These are phyloP conservation scores for Pythium utonaiense DNA, from an alignment of 352 stramenopile species.

Conservation along the genomic window DNA sequence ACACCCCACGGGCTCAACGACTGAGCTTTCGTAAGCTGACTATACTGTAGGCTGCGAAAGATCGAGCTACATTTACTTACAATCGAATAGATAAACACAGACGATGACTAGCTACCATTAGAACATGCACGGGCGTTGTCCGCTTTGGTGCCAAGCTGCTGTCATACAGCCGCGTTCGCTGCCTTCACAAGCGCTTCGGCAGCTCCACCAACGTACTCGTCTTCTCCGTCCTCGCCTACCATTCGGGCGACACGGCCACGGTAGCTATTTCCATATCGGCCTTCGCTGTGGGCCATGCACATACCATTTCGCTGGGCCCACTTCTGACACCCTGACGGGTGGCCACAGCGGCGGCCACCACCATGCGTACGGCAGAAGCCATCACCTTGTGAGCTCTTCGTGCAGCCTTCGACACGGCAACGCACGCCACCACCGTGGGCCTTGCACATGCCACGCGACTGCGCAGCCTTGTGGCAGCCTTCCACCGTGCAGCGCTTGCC, in stretches of 20 bases:
- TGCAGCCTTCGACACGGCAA: constrained; percentile 79
- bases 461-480: constrained; percentile 71
- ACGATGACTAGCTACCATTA: background rate
- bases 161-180: constrained; percentile 11
- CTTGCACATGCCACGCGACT: constrained; percentile 84
- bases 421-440: constrained; percentile 75
- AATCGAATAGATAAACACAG: constrained; percentile 1
- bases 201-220: constrained; percentile 3
- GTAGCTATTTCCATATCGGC: constrained; percentile 81
- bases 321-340: constrained; percentile 69
- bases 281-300: constrained; percentile 84
- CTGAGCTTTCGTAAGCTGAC: background rate
- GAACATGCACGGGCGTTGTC: background rate
- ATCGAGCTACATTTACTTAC: background rate
- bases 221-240: constrained; percentile 12
- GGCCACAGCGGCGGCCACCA: constrained; percentile 64
- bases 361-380: constrained; percentile 82
- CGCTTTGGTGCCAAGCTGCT: background rate
- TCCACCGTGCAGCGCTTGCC: constrained; percentile 83
- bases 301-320: constrained; percentile 83
- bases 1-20: constrained; percentile 26
- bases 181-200: constrained; percentile 9
- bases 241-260: constrained; percentile 54
- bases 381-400: constrained; percentile 79
- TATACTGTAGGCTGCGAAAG: background rate